Conservation (phyloP, 1,284 basidiomycete genomes). For the Sanghuangporus weigelae region DNA sequence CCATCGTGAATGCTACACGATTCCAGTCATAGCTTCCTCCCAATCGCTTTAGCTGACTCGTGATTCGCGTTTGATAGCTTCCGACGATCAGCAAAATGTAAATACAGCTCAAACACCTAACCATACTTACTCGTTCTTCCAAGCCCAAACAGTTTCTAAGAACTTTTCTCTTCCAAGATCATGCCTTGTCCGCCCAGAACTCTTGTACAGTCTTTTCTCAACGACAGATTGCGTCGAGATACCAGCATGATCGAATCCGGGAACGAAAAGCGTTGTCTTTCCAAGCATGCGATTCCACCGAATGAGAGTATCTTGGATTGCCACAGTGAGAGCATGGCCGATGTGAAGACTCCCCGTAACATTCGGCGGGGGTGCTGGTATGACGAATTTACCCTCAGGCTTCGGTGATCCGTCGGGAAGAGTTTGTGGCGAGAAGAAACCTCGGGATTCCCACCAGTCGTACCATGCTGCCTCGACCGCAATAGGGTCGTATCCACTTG, state of each 20-base stretch:
- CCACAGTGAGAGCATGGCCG: slow-evolving; percentile 91
- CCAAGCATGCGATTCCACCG: slow-evolving; percentile 98
- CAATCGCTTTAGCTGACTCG: slow-evolving; percentile 83
- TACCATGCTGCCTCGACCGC: slow-evolving; percentile 97
- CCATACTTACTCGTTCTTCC: slow-evolving; percentile 87
- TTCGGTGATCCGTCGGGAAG: slow-evolving; percentile 51
- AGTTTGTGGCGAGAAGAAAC: slow-evolving; percentile 85
- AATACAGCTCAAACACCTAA: slow-evolving; percentile 16
- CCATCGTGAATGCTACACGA: slow-evolving; percentile 95
- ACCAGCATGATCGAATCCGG: slow-evolving; percentile 98
- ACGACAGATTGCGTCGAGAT: slow-evolving; percentile 99
- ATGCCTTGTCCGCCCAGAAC: slow-evolving; percentile 80
- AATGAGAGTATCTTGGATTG: slow-evolving; percentile 87
- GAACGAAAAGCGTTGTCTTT: slow-evolving; percentile 86
- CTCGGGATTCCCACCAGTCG: slow-evolving; percentile 93
- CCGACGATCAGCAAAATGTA: slow-evolving; percentile 25
- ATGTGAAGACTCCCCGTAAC: slow-evolving; percentile 97
- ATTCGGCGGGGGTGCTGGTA: slow-evolving; percentile 96
- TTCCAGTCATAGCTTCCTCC: slow-evolving; percentile 96
- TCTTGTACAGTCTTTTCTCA: slow-evolving; percentile 88
- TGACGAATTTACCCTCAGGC: slow-evolving; percentile 73
- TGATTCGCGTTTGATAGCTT: slow-evolving; percentile 59
- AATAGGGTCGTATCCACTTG: slow-evolving; percentile 89
- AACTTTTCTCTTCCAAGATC: slow-evolving; percentile 94
- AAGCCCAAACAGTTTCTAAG: slow-evolving; percentile 88